Conservation (phyloP, 257 asterid genomes). For the Avicennia marina region DNA sequence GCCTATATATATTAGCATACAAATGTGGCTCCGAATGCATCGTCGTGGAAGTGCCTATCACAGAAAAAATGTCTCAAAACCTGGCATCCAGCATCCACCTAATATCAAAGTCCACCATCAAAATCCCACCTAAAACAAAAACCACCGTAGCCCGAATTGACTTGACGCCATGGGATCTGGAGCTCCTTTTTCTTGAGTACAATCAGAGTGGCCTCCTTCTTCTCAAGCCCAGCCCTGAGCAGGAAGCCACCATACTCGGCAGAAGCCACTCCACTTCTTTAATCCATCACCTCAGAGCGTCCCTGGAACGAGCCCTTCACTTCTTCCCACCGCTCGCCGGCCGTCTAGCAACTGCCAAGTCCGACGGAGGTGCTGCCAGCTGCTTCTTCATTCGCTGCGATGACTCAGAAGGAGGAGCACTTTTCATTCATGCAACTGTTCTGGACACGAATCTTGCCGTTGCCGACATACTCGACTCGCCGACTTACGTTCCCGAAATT, state of each 20-base stretch:
- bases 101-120: too few relatives aligned
- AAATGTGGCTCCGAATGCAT: too few relatives aligned
- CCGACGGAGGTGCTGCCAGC: too few relatives aligned
- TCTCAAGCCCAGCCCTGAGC: conserved; percentile 14
- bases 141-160: too few relatives aligned
- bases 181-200: conserved; percentile 28
- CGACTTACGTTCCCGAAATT: conserved; percentile 9
- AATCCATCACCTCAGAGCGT: conserved; percentile 29
- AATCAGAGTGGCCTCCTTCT: conserved; percentile 36
- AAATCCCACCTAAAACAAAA: too few relatives aligned
- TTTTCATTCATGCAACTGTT: conserved; percentile 25
- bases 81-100: too few relatives aligned
- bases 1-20: too few relatives aligned
- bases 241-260: too few relatives aligned
- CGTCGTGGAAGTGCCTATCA: too few relatives aligned
- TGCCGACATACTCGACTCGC: conserved; percentile 22
- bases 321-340: conserved; percentile 38
- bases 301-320: conserved; percentile 31
- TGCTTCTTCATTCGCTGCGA: too few relatives aligned
- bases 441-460: conserved; percentile 8
- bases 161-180: conserved; percentile 30
- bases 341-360: conserved; percentile 23
- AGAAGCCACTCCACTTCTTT: conserved; percentile 9
- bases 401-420: conserved; percentile 24
- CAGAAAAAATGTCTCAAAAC: too few relatives aligned